Conservation (phyloP, 2,329 filamentous ascomycete species). For the Xylariaceae sp. region DNA sequence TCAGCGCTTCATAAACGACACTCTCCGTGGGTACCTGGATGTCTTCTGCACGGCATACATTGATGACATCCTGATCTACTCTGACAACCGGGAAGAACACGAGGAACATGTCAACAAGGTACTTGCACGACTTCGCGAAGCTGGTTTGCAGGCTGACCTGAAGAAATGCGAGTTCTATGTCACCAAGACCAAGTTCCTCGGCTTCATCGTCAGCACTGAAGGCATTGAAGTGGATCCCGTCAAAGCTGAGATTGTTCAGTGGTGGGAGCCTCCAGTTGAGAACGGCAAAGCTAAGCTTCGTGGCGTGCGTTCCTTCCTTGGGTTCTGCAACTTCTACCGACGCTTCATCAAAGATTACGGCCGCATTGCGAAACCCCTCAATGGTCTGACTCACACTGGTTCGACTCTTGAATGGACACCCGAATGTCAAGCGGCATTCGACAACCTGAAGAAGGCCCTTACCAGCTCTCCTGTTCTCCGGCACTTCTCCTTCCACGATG, state of each 20-base stretch:
- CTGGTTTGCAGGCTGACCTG: conserved; percentile 18
- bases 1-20: too few species aligned
- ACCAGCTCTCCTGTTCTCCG: too few species aligned
- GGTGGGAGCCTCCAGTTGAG: background rate
- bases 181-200: conserved; percentile 29
- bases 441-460: too few species aligned
- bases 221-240: background rate
- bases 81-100: conserved; percentile 24
- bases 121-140: background rate
- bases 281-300: background rate
- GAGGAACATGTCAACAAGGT: conserved; percentile 26
- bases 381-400: too few species aligned
- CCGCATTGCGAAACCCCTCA: too few species aligned
- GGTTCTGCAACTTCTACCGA: too few species aligned
- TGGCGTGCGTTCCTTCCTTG: too few species aligned
- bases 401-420: too few species aligned
- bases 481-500: too few species aligned
- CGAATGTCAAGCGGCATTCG: too few species aligned
- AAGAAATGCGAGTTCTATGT: conserved; percentile 32
- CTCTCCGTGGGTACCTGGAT: too few species aligned
- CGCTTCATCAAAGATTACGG: too few species aligned
- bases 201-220: conserved; percentile 26
- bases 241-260: background rate
- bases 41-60: conserved; percentile 13
- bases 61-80: conserved; percentile 28